phyloP scores from a whole-genome alignment of 768 basidiomycete genomes.

The Podaxis rugospora region DNA sequence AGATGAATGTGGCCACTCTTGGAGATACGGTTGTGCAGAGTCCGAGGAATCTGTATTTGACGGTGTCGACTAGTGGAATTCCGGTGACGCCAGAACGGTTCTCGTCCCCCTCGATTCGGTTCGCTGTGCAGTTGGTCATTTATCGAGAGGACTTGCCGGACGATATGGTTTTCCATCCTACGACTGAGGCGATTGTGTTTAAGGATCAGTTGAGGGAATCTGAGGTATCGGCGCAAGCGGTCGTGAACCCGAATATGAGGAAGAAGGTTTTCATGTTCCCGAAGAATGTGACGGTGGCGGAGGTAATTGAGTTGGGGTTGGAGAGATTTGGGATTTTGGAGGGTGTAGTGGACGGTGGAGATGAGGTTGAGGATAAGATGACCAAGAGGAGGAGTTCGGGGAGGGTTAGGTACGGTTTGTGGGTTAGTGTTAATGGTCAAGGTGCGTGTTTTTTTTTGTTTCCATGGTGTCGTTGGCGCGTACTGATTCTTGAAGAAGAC shows the following conservation, averaged over 20 bases:
- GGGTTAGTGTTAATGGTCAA: constrained; percentile 52
- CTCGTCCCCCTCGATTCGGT: constrained; percentile 78
- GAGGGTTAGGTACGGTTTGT: constrained; percentile 81
- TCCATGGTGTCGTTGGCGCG: constrained; percentile 5
- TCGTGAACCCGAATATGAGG: constrained; percentile 56
- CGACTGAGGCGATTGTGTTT: constrained; percentile 92
- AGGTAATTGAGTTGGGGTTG: constrained; percentile 89
- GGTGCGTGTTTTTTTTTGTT: constrained; percentile 43
- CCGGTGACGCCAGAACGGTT: constrained; percentile 62
- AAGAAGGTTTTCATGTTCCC: constrained; percentile 89
- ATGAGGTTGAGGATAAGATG: constrained; percentile 93
- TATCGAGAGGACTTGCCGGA: constrained; percentile 91
- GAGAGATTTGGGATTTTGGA: constrained; percentile 94
- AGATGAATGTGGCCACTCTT: not conserved
- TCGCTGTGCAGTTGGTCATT: constrained; percentile 83
- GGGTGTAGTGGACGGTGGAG: constrained; percentile 98
- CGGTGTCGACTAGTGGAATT: constrained; percentile 30
- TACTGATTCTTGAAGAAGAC: constrained; percentile 42
- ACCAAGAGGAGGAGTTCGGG: constrained; percentile 73
- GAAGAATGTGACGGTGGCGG: constrained; percentile 92
- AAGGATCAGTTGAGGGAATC: constrained; percentile 64
- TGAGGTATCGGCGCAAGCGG: constrained; percentile 39
- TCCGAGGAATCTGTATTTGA: constrained; percentile 35
- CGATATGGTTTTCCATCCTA: constrained; percentile 90
- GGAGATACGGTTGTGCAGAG: constrained; percentile 19